Evolutionary conservation across 2,329 filamentous ascomycete genomes (phyloP), one percentile per base, ranked within the genome.

Genomic region (Dactylonectria macrodidyma): DNA sequence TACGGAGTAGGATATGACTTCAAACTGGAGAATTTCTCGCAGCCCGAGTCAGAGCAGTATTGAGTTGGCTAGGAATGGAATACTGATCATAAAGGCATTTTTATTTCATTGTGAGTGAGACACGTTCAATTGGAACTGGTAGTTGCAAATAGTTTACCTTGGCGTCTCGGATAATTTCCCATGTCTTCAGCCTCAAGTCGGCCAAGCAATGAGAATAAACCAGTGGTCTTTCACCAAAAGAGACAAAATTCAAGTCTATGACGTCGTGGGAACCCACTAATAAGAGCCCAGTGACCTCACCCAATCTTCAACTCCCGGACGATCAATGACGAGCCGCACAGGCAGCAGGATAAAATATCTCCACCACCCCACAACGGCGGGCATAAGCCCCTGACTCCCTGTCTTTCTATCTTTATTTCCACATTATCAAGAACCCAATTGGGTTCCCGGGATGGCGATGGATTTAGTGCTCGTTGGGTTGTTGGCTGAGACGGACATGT

Each of bases 341-440:
- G 66, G 66, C 66, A 68, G 62, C 66, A 65, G 66, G 51, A 59
- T 68, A 62, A 62, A 58, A n/a, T 24, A 36, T 22, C 63, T 59
- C 62, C 66, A 68, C 65, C 57, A 14, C 26, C 34, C 65, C 59
- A 63, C 60, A 62, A 19, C 24, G 16, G 22, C 59, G 48, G 65
- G 22, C 64, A 66, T 61, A 62, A 62, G 58, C 36, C 52, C 47
- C 54, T 50, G 59, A 30, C 26, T 30, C 26, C 26, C 26, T 30
- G 26, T 30, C 47, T 50, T 48, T 58, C 58, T 46, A 44, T 19
- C 34, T 46, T 60, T 66, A 66, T 66, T 66, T 57, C 63, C 63
- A 66, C 63, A 51, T 66, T 57, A 52, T 30, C 46, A 36, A 54
- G 46, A 19, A 47, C 34, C 38, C 36, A 47, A 36, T 2, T 19